These are phyloP conservation scores for Fusarium xylarioides DNA, from an alignment of 2,329 filamentous ascomycete genomes.

Conservation along the genomic window DNA sequence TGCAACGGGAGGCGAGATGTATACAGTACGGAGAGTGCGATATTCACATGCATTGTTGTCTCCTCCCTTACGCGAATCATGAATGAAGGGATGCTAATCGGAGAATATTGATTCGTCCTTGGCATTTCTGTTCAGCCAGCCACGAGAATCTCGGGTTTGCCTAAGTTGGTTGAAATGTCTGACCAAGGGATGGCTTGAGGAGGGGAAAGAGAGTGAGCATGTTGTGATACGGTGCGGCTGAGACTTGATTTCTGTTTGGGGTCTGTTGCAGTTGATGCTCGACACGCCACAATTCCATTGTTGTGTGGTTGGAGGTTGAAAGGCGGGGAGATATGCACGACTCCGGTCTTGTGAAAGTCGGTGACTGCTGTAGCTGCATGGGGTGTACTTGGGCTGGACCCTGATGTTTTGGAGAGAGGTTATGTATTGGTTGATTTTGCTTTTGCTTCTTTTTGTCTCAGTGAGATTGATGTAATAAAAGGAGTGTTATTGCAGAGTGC, in stretches of 20 bases:
- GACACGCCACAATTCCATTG: constrained; percentile 14
- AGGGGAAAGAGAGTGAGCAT: not conserved
- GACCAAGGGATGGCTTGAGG: not conserved
- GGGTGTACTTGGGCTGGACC: not conserved
- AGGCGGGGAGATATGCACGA: constrained; percentile 5
- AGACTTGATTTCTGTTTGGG: not conserved
- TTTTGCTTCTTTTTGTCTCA: not conserved
- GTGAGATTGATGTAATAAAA: not conserved
- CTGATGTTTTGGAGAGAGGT: not conserved
- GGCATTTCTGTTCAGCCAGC: constrained; percentile 20
- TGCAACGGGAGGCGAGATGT: not conserved
- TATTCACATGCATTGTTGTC: not conserved
- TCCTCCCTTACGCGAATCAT: not conserved
- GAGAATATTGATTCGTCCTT: constrained; percentile 15
- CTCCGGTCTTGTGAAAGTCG: constrained; percentile 1
- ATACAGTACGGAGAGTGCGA: not conserved
- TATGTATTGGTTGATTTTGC: not conserved
- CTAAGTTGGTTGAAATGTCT: not conserved
- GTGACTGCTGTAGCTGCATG: not conserved
- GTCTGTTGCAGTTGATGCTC: constrained; percentile 3
- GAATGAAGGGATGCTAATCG: not conserved
- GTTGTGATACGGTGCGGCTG: not conserved
- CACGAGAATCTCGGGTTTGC: constrained; percentile 3
- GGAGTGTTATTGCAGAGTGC: not conserved
- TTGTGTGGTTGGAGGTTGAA: not conserved